These are phyloP conservation scores for Vigna trinervia DNA, from an alignment of 306 rosid species.

Conservation along the genomic window DNA sequence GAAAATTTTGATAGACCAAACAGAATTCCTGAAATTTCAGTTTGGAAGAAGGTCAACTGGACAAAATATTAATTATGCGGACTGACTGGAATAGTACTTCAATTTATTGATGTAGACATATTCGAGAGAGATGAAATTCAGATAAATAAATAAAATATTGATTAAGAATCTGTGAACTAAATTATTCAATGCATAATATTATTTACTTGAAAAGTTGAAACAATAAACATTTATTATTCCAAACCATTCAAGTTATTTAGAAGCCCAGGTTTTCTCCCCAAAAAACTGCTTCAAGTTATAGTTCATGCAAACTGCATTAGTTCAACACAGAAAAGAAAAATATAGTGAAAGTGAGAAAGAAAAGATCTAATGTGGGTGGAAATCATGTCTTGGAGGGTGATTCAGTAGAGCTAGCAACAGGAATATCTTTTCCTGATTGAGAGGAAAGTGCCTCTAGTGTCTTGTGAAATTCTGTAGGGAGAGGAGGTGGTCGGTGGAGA, in stretches of 20 bases:
- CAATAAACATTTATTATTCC: constrained; percentile 39
- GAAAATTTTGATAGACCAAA: too few species aligned
- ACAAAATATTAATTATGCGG: too few species aligned
- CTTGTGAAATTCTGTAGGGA: constrained; percentile 71
- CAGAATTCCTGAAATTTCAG: too few species aligned
- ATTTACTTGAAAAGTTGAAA: constrained; percentile 19
- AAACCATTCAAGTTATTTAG: constrained; percentile 26
- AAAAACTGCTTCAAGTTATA: constrained; percentile 13
- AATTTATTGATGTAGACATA: too few species aligned
- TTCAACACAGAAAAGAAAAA: constrained; percentile 15
- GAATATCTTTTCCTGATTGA: constrained; percentile 46
- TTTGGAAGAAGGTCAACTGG: not conserved
- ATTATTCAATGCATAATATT: not conserved
- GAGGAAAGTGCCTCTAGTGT: constrained; percentile 58
- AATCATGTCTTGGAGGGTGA: constrained; percentile 57
- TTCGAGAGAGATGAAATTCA: too few species aligned
- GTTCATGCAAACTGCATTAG: constrained; percentile 36
- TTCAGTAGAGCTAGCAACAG: constrained; percentile 49
- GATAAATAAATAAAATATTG: not conserved
- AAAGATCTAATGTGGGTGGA: constrained; percentile 40
- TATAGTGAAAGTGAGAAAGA: constrained; percentile 39
- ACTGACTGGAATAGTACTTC: too few species aligned
- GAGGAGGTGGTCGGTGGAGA: constrained; percentile 82
- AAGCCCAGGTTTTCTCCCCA: constrained; percentile 29
- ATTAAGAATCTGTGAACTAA: not conserved